phyloP scores from a whole-genome alignment of 352 stramenopile species.

The Phytopythium boreale region DNA sequence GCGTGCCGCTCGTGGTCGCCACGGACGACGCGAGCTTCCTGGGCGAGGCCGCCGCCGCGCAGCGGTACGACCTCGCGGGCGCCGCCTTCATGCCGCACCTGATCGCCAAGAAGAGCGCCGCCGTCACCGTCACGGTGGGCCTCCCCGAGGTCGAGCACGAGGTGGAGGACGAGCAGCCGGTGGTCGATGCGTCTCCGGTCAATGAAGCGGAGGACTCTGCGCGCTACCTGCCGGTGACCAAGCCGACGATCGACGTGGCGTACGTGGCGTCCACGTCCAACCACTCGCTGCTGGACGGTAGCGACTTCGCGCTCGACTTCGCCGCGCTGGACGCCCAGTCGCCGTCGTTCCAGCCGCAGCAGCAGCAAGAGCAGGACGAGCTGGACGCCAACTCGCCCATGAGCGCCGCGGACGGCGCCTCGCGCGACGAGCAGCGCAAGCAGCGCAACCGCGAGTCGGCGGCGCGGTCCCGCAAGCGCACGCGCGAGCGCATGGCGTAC shows the following conservation, averaged over 20 bases:
- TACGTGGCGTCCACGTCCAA: background rate
- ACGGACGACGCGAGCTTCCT: constrained; percentile 5
- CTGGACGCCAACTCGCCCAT: background rate
- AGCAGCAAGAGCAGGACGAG: constrained; percentile 17
- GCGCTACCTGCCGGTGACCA: constrained; percentile 4
- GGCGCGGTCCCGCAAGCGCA: constrained; percentile 15
- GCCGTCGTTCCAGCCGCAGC: constrained; percentile 7
- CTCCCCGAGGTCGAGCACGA: background rate
- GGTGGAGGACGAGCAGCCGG: background rate
- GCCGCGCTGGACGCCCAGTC: constrained; percentile 1
- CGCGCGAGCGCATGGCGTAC: constrained; percentile 14
- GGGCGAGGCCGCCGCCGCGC: constrained; percentile 6
- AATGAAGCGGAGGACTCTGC: background rate
- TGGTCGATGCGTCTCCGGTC: background rate
- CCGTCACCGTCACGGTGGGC: background rate
- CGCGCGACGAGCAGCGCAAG: constrained; percentile 13
- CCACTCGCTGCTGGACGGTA: constrained; percentile 7
- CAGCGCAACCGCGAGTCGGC: constrained; percentile 18
- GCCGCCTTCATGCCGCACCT: constrained; percentile 9
- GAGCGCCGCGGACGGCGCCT: background rate
- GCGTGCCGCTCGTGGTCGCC: constrained; percentile 8
- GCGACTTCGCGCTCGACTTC: constrained; percentile 8
- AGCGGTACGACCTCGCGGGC: constrained; percentile 7
- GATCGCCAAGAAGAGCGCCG: constrained; percentile 3
- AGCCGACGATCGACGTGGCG: constrained; percentile 3